Evolutionary conservation across 2,329 filamentous ascomycete genomes (phyloP).

Genomic region (Cladorrhinum sp.): DNA sequence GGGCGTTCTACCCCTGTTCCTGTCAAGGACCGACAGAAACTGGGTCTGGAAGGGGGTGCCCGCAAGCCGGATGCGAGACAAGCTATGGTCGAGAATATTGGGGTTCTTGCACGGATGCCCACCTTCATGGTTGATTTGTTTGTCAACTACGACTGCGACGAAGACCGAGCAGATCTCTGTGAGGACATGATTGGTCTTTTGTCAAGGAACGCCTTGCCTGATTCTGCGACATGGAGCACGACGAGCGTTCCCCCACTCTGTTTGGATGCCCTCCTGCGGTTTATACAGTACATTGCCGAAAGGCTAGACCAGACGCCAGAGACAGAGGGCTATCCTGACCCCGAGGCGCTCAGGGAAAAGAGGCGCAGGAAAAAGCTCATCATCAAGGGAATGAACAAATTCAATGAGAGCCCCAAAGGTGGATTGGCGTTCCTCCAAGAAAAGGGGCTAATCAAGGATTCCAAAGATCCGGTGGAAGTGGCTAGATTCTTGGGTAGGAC

Average conservation of each 20-base stretch:
- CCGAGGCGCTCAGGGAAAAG: conserved; percentile 63
- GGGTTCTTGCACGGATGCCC: conserved; percentile 86
- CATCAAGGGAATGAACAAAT: conserved; percentile 81
- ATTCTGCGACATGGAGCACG: conserved; percentile 98
- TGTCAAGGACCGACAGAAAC: conserved; percentile 85
- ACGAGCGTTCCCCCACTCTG: conserved; percentile 96
- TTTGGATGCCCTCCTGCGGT: conserved; percentile 84
- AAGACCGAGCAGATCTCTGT: conserved; percentile 85
- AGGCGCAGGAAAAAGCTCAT: conserved; percentile 82
- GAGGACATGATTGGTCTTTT: conserved; percentile 93
- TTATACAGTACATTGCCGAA: conserved; percentile 88
- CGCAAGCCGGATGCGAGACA: conserved; percentile 93
- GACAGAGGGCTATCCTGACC: conserved; percentile 64
- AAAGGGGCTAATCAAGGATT: conserved; percentile 78
- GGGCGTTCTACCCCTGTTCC: conserved; percentile 87
- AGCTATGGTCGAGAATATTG: conserved; percentile 97
- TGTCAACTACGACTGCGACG: conserved; percentile 96
- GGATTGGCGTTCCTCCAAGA: conserved; percentile 83
- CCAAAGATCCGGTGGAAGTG: conserved; percentile 70
- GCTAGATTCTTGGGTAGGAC: conserved; percentile 88
- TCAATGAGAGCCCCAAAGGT: conserved; percentile 91
- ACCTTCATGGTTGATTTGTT: conserved; percentile 94
- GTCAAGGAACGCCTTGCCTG: conserved; percentile 90
- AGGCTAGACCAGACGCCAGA: conserved; percentile 69
- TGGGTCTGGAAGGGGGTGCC: conserved; percentile 87